A percentile compares a stretch with the other conserved stretches of the same genome.
phyloP scores from a whole-genome alignment of 331 rosid genomes.

The Malus hybrid region DNA sequence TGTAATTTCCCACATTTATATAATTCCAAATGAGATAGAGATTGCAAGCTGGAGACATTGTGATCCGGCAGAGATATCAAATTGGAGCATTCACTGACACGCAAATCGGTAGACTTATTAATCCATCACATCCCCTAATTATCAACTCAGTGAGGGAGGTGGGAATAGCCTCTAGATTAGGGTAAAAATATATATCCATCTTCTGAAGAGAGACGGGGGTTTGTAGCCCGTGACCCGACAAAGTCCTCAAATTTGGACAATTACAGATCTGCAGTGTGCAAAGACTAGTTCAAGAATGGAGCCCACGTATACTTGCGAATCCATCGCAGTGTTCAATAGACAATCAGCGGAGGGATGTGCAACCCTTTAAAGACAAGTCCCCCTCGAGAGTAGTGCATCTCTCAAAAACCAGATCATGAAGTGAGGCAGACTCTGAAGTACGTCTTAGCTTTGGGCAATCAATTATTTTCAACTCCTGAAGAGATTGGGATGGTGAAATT shows the following conservation, averaged over 20 bases:
- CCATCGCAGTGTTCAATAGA: background rate
- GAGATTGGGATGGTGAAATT: background rate
- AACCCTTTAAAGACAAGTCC: background rate
- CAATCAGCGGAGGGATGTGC: background rate
- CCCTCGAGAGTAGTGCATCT: background rate
- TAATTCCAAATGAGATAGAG: no score
- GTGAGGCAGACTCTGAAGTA: background rate
- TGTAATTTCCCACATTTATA: no score
- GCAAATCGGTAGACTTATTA: no score
- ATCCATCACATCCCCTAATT: no score
- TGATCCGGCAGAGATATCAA: no score
- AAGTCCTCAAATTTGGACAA: background rate
- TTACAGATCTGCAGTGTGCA: background rate
- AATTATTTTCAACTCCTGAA: background rate
- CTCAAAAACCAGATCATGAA: background rate
- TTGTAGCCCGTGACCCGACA: background rate
- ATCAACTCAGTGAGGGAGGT: no score
- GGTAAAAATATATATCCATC: no score
- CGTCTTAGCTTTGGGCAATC: background rate
- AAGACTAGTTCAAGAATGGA: background rate
- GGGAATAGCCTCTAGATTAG: no score
- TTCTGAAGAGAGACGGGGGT: background rate
- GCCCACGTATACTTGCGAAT: background rate
- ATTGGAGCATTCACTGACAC: no score
- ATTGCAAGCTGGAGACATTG: no score